Conservation (phyloP, 352 stramenopile species). For the Phytopythium oedochilum region DNA sequence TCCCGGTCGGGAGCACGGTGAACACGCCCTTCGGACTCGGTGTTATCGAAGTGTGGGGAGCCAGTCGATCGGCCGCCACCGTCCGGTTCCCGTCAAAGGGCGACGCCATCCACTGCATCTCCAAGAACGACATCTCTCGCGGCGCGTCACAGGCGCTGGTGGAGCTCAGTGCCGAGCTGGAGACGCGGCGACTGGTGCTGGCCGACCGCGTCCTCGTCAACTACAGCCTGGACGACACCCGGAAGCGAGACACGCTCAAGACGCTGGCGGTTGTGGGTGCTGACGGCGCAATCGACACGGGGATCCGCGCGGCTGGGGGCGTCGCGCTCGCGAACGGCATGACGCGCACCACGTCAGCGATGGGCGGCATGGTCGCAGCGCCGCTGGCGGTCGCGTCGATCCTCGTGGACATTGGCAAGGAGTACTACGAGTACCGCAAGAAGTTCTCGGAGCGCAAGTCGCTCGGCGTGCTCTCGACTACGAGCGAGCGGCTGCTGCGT, state of each 20-base stretch:
- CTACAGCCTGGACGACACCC: slow-evolving; percentile 40
- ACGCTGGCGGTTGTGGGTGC: slow-evolving; percentile 57
- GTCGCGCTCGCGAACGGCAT: slow-evolving; percentile 75
- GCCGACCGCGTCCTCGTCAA: slow-evolving; percentile 54
- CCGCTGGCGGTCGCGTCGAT: slow-evolving; percentile 82
- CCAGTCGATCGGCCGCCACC: slow-evolving; percentile 22
- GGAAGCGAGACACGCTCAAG: slow-evolving; percentile 26
- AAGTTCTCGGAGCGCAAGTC: slow-evolving; percentile 68
- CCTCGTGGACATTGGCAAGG: slow-evolving; percentile 81
- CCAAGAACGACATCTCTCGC: slow-evolving; percentile 49
- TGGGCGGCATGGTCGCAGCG: slow-evolving; percentile 63
- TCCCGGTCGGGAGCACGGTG: slow-evolving; percentile 54
- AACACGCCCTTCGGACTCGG: slow-evolving; percentile 66
- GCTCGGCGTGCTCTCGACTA: slow-evolving; percentile 55
- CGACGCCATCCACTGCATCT: slow-evolving; percentile 55
- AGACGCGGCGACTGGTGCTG: slow-evolving; percentile 48
- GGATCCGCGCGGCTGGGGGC: slow-evolving; percentile 69
- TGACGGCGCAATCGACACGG: slow-evolving; percentile 77
- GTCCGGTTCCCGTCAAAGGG: slow-evolving; percentile 34
- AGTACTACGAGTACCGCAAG: slow-evolving; percentile 82
- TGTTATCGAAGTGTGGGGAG: slow-evolving; percentile 45
- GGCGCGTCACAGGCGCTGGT: slow-evolving; percentile 51
- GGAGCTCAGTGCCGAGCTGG: slow-evolving; percentile 28
- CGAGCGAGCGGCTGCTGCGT: slow-evolving; percentile 82
- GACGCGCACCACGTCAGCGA: slow-evolving; percentile 42